phyloP scores from a whole-genome alignment of 805 yeast genomes.

The Komagataella ulmi region DNA sequence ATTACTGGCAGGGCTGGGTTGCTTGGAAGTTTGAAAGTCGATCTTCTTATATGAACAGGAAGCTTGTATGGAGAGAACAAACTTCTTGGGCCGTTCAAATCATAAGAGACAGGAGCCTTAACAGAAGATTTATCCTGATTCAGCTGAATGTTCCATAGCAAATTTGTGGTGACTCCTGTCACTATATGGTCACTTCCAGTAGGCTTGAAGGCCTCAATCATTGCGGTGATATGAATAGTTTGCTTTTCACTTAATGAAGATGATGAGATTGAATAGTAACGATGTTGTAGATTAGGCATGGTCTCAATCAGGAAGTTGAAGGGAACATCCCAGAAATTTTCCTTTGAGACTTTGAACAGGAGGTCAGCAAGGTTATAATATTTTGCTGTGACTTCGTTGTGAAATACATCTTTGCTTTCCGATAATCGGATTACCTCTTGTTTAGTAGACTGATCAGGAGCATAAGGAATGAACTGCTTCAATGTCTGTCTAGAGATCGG shows the following conservation, averaged over 20 bases:
- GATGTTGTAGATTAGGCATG: slow-evolving; percentile 74
- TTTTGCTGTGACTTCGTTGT: slow-evolving; percentile 43
- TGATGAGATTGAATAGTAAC: slow-evolving; percentile 93
- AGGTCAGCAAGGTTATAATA: slow-evolving; percentile 69
- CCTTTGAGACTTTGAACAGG: slow-evolving; percentile 45
- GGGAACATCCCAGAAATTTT: slow-evolving; percentile 71
- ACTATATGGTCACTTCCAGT: slow-evolving; percentile 24
- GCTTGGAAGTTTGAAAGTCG: slow-evolving; percentile 86
- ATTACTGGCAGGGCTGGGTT: slow-evolving; percentile 76
- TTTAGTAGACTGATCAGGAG: slow-evolving; percentile 54
- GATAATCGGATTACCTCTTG: slow-evolving; percentile 38
- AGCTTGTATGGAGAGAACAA: slow-evolving; percentile 40
- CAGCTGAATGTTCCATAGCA: slow-evolving; percentile 59
- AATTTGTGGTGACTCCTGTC: slow-evolving; percentile 85
- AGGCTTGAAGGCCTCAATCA: slow-evolving; percentile 56
- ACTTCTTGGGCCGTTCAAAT: slow-evolving; percentile 75
- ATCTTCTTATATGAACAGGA: slow-evolving; percentile 89
- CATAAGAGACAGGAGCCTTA: slow-evolving; percentile 42
- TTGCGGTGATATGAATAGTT: slow-evolving; percentile 75
- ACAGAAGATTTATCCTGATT: slow-evolving; percentile 34
- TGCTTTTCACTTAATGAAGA: slow-evolving; percentile 69
- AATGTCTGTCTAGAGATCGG: slow-evolving; percentile 85
- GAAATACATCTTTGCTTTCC: slow-evolving; percentile 57
- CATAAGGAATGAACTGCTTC: slow-evolving; percentile 61
- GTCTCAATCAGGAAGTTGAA: slow-evolving; percentile 76